Evolutionary conservation across 2,329 filamentous ascomycete genomes (phyloP).

Genomic region (Fusarium equiseti): DNA sequence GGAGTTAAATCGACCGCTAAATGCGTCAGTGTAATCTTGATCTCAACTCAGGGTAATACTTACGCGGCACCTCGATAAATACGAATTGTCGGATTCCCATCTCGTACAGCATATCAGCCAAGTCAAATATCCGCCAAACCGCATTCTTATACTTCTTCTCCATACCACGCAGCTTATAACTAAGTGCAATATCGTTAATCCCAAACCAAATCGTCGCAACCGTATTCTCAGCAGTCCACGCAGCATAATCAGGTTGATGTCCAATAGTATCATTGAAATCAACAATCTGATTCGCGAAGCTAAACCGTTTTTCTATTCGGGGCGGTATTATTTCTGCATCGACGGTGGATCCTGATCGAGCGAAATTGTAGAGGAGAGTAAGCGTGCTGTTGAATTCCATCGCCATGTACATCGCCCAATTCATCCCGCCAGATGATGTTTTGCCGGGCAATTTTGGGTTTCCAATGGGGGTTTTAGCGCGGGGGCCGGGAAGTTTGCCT

Average conservation of each 20-base stretch:
- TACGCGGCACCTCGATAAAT: constrained; percentile 4
- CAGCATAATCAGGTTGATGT: not conserved
- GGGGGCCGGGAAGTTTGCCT: not conserved
- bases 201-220: constrained; percentile 14
- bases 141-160: not conserved
- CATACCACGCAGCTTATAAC: not conserved
- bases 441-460: not conserved
- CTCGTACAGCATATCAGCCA: not conserved
- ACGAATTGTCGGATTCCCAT: not conserved
- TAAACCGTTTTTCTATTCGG: not conserved
- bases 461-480: not conserved
- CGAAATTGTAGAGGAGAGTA: constrained; percentile 12
- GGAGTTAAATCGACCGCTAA: not conserved
- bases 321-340: not conserved
- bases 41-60: not conserved
- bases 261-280: constrained; percentile 1
- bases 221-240: not conserved
- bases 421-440: constrained; percentile 4
- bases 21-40: not conserved
- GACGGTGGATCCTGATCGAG: not conserved
- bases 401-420: constrained; percentile 1
- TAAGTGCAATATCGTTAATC: not conserved
- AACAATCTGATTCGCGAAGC: not conserved
- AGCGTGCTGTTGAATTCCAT: constrained; percentile 9
- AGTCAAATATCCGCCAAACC: not conserved